Percentiles rank a stretch among this genome's conserved stretches.
These are phyloP conservation scores for Podosphaera fusca DNA, from an alignment of 2,329 filamentous ascomycete genomes.

Conservation along the genomic window DNA sequence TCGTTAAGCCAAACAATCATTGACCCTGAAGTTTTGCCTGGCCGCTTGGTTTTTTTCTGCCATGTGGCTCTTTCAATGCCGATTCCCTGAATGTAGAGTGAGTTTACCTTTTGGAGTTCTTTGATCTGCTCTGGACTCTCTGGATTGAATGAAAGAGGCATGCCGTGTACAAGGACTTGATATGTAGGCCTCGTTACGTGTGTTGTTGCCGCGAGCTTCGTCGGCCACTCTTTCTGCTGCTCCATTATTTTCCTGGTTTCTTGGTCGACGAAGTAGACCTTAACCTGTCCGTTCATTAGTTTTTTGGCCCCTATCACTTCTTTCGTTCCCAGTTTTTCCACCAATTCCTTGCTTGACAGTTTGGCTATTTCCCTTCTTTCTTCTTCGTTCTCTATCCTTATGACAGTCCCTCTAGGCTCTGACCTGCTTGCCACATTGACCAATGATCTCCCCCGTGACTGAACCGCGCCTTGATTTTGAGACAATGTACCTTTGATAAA, in stretches of 20 bases:
- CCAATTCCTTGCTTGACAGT: neutral
- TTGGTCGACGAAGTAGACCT: neutral
- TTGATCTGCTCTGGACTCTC: neutral
- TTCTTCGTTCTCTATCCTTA: neutral
- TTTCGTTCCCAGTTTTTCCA: neutral
- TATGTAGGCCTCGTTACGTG: neutral
- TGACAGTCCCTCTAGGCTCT: neutral
- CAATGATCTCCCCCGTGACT: neutral
- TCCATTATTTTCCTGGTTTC: neutral
- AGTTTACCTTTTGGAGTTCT: neutral
- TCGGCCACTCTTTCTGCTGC: neutral
- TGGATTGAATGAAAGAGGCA: neutral
- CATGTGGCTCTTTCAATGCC: neutral
- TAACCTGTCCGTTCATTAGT: neutral
- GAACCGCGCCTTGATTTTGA: neutral
- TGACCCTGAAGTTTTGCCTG: neutral
- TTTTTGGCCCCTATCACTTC: neutral
- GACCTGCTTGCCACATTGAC: neutral
- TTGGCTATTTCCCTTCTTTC: neutral
- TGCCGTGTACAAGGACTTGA: neutral
- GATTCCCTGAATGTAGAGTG: neutral
- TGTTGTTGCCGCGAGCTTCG: neutral
- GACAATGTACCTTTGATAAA: neutral
- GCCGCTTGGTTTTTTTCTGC: neutral
- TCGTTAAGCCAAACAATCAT: neutral